Evolutionary conservation across 2,329 filamentous ascomycete species (phyloP).

Genomic region (Penicillium sp.): DNA sequence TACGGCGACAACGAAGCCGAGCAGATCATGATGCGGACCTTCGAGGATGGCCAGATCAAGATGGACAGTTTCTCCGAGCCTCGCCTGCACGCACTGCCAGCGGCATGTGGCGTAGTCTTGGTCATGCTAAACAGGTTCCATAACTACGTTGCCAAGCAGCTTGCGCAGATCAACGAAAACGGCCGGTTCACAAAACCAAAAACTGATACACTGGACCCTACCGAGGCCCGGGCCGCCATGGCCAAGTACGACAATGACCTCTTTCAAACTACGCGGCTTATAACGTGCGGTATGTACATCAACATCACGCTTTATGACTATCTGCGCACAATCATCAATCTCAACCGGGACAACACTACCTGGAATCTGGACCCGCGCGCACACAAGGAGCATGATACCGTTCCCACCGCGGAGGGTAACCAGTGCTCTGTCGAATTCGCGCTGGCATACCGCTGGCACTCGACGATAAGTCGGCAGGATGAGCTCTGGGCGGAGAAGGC

Average conservation of each 20-base stretch:
- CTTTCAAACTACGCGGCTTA: slow-evolving; percentile 76
- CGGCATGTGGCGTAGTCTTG: slow-evolving; percentile 71
- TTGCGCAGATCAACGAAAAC: slow-evolving; percentile 84
- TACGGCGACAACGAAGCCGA: slow-evolving; percentile 67
- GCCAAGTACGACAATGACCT: slow-evolving; percentile 76
- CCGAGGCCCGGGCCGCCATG: slow-evolving; percentile 58
- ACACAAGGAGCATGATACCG: slow-evolving; percentile 67
- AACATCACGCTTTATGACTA: slow-evolving; percentile 81
- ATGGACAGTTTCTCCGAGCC: slow-evolving; percentile 74
- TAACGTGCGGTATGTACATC: slow-evolving; percentile 76
- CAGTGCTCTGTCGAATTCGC: slow-evolving; percentile 89
- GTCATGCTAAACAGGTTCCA: slow-evolving; percentile 80
- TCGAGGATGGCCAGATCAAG: slow-evolving; percentile 73
- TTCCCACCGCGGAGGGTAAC: slow-evolving; percentile 76
- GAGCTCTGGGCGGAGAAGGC: slow-evolving; percentile 79
- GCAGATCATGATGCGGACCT: slow-evolving; percentile 60
- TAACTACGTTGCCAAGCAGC: slow-evolving; percentile 79
- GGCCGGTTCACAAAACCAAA: slow-evolving; percentile 74
- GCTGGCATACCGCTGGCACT: slow-evolving; percentile 86
- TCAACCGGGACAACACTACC: slow-evolving; percentile 72
- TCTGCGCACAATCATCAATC: slow-evolving; percentile 75
- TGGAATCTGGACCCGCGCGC: slow-evolving; percentile 73
- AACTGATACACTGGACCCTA: slow-evolving; percentile 49
- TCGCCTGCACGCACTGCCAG: slow-evolving; percentile 71
- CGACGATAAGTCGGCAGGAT: slow-evolving; percentile 73